Base-by-base conservation (phyloP, 495 filamentous ascomycete genomes). In the Choiromyces venosus region DNA sequence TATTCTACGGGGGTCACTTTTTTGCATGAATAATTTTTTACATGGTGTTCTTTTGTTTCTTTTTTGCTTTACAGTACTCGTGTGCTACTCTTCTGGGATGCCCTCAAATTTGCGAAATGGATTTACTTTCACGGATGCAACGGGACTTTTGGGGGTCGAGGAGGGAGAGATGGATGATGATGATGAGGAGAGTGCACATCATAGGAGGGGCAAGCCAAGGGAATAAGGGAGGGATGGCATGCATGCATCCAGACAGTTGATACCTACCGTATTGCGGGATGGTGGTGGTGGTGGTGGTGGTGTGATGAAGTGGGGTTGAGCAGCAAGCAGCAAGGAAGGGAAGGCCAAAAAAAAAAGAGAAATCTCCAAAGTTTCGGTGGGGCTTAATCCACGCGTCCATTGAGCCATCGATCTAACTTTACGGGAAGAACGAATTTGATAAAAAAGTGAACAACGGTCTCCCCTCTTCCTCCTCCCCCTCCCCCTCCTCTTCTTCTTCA, bases 1-100 rank as follows among this genome's bases (percentile, higher is more conserved):
- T 67, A 77, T 68, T 73, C 68, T 74, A 67, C 69, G 69, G 74
- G 75, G 74, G 73, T 70, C 75, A 71, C 67, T 74, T 39, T 75
- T 76, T 46, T 72, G 66, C 75, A 77, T 77, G 75, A 77, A 67
- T 77, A 77, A 77, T 77, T 77, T 56, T 61, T 73, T 72, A 70
- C 66, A 77, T 73, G 75, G 75, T 77, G 75, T 77, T 77, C n/a
- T 42, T 72, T 66, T 52, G 35, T 73, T 77, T 69, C 56, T 64
- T 70, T 61, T n/a, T n/a, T n/a, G n/a, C n/a, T n/a, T n/a, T n/a
- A n/a, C n/a, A n/a, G n/a, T 64, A 16, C 12, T 61, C 52, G 42
- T 76, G 65, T 72, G 39, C 35, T 73, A 44, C 67, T 69, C 67
- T 76, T 70, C 74, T 69, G 66, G 74, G 69, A 70, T 77, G 69